These are phyloP conservation scores for Hypoxylon cercidicola DNA, from an alignment of 495 filamentous ascomycete genomes.

Conservation along the genomic window DNA sequence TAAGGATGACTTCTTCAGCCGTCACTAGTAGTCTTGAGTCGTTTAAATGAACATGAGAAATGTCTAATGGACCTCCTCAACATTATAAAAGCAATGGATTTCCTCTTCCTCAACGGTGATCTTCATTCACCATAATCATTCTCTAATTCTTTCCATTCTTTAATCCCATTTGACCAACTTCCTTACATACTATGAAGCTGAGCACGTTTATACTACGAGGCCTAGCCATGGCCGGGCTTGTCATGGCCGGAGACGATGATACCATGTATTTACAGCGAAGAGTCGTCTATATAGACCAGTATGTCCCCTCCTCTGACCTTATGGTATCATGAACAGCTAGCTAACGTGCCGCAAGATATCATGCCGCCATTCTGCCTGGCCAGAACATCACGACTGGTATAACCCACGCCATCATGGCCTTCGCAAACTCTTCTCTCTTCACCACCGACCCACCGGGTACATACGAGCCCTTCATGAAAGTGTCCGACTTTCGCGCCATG, in stretches of 20 bases:
- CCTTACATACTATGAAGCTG: constrained; percentile 21
- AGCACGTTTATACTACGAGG: constrained; percentile 13
- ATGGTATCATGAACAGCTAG: not conserved
- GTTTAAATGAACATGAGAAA: constrained; percentile 15
- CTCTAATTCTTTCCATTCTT: constrained; percentile 4
- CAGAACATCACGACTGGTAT: constrained; percentile 48
- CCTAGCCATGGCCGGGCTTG: constrained; percentile 42
- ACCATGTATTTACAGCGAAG: constrained; percentile 14
- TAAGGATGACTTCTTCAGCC: constrained; percentile 2
- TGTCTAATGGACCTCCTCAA: constrained; percentile 3
- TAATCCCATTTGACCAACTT: not conserved
- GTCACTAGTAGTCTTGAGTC: constrained; percentile 12
- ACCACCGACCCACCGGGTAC: constrained; percentile 53
- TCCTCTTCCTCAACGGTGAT: constrained; percentile 3
- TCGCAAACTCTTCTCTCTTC: constrained; percentile 64
- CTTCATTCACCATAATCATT: constrained; percentile 6
- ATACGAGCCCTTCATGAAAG: constrained; percentile 60
- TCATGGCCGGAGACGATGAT: constrained; percentile 37
- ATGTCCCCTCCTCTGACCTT: not conserved
- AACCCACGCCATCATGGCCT: constrained; percentile 67
- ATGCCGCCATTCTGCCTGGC: constrained; percentile 36
- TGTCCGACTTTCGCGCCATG: constrained; percentile 57
- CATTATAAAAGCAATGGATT: not conserved
- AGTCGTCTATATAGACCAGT: constrained; percentile 37
- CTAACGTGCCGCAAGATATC: constrained; percentile 35